Evolutionary conservation across 306 rosid genomes (phyloP), one percentile per base, ranked within the genome.

Genomic region (Lithocarpus polystachyus): DNA sequence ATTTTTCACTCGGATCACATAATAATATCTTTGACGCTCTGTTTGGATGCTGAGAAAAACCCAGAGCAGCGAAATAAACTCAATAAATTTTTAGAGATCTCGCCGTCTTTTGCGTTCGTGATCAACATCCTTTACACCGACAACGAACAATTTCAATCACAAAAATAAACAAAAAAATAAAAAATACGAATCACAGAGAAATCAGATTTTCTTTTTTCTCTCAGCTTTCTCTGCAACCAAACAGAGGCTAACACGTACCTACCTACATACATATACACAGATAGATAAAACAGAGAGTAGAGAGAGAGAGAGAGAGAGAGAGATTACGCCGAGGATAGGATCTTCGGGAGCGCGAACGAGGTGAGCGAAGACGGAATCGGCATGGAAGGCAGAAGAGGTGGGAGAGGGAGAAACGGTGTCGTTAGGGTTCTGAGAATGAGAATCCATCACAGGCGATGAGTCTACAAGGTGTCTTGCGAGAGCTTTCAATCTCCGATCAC

Each of bases 301-400:
- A 37, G 45, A 18, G 19, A 52, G 26, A 54, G 43, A 56, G 35
- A 64, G 31, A 45, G 64, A n/a, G 52, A 64, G 56, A 69, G 43
- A 79, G 22, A 73, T 29, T 90, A 96, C 98, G 81, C 99, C 98
- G 68, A 96, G 98, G 68, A 96, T 96, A 70, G 98, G 93, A 93
- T 96, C 99, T 88, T 96, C 99, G 6, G 99, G 97, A 76, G 91
- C 99, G 17, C 86, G 99, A 55, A 73, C 88, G n/a, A 96, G 78
- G 40, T 93, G 97, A 88, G 88, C 86, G 78, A 96, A 96, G 80
- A 89, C 93, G 48, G 98, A 93, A 81, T 77, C 83, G 83, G 56
- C 80, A 22, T 72, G 56, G 17, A 40, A 40, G 45, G 76, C 60
- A 45, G 89, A 75, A 13, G 97, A 76, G 65, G 94, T 85, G 12